Evolutionary conservation across 1,139 yeast species (phyloP).

Genomic region (Blastobotrys elegans): DNA sequence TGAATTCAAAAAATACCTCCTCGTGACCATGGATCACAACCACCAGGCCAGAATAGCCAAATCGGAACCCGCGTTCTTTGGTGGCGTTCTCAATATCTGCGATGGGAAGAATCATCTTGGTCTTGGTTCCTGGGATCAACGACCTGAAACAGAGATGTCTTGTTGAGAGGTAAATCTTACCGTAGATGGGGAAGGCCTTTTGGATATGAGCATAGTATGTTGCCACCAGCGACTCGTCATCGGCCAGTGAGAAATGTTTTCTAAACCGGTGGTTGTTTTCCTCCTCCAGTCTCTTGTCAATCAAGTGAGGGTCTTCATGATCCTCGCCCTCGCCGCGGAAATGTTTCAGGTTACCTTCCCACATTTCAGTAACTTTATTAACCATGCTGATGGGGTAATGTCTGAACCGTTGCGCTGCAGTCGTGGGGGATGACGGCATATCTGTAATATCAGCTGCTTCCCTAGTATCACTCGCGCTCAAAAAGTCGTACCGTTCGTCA

Average conservation of each 20-base stretch:
- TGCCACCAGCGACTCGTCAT: slow-evolving; percentile 51
- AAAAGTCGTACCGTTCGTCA: slow-evolving; percentile 14
- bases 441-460: not conserved
- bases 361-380: slow-evolving; percentile 48
- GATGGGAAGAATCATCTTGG: slow-evolving; percentile 81
- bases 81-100: slow-evolving; percentile 63
- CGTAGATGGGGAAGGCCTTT: slow-evolving; percentile 71
- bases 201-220: slow-evolving; percentile 69
- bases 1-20: slow-evolving; percentile 71
- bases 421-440: not conserved
- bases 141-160: slow-evolving; percentile 72
- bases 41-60: slow-evolving; percentile 65
- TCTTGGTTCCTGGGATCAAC: slow-evolving; percentile 68
- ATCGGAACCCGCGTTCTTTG: slow-evolving; percentile 59
- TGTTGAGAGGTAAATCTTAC: slow-evolving; percentile 70
- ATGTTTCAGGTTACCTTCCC: slow-evolving; percentile 63
- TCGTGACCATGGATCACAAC: slow-evolving; percentile 69
- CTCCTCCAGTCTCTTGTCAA: slow-evolving; percentile 42
- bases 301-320: slow-evolving; percentile 36
- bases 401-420: not conserved
- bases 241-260: slow-evolving; percentile 58
- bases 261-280: slow-evolving; percentile 52
- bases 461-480: slow-evolving; percentile 7
- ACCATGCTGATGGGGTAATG: slow-evolving; percentile 21
- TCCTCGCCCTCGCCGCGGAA: slow-evolving; percentile 38